Base-by-base conservation (phyloP, 352 stramenopile genomes). In the Globisporangium cystogenes region DNA sequence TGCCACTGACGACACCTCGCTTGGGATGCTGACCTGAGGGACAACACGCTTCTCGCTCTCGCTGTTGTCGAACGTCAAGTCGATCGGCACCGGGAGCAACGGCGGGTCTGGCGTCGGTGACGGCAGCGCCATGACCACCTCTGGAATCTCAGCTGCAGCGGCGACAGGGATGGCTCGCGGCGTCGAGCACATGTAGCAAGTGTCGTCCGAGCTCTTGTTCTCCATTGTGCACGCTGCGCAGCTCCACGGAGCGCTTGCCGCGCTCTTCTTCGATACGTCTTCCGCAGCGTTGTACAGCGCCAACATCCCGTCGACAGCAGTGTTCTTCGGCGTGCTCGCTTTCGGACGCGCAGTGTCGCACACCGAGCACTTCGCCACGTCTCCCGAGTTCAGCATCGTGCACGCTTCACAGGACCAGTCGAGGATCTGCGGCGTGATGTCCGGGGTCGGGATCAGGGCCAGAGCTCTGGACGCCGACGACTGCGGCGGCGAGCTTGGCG, bases 151-250 rank as follows among this genome's bases (percentile, higher is more conserved):
- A 1, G 85, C 57, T 15, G 67, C 53, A 55, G 67, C 60, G 7
- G 61, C 70, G 43, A 90, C 50, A 11, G 76, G 68, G 7, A 85
- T 55, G 12, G 59, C 55, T 27, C 73, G 64, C 16, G 58, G 45
- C 15, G 77, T 91, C 7, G 70, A 70, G 29, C 84, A 94, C 74
- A 93, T 88, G 51, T 87, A 74, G 46, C 84, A 94, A 7, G 55
- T 63, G 33, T 58, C 66, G 59, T 87, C 64, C 0, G 58, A 29
- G 16, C 67, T 59, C 27, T 79, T 70, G 51, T 94, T 94, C 51
- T 86, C 69, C 82, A 94, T 93, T 5, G 84, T 94, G 48, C 84
- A 94, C 4, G 80, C 84, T 23, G 62, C 49, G 53, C 80, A 91
- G 45, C 51, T 62, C 80, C 80, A 91, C 21, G 70, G 29, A n/a